Conservation (phyloP, 495 filamentous ascomycete genomes). For the Aspergillus coremiiformis region DNA sequence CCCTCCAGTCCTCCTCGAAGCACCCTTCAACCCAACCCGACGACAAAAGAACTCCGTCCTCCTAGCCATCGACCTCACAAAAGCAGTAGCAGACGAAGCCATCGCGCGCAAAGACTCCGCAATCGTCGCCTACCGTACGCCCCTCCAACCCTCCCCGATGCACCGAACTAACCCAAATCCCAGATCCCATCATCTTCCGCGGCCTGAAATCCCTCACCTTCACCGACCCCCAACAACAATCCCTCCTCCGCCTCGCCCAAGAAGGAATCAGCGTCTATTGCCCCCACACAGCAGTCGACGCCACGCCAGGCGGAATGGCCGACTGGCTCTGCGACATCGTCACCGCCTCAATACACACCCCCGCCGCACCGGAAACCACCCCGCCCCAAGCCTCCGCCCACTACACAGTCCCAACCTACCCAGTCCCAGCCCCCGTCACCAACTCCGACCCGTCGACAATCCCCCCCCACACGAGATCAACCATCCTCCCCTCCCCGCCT, state of each 20-base stretch:
- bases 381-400: slow-evolving; percentile 19
- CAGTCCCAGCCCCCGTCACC: slow-evolving; percentile 22
- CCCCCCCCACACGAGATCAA: slow-evolving; percentile 41
- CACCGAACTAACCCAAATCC: slow-evolving; percentile 1
- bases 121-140: slow-evolving; percentile 82
- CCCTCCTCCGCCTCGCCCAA: slow-evolving; percentile 72
- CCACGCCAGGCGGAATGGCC: slow-evolving; percentile 75
- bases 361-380: too few relatives aligned
- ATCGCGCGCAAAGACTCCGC: slow-evolving; percentile 66
- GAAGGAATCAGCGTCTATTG: slow-evolving; percentile 92
- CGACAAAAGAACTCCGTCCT: slow-evolving; percentile 68
- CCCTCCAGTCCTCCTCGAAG: slow-evolving; percentile 63
- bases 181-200: slow-evolving; percentile 94
- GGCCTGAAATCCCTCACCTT: slow-evolving; percentile 82
- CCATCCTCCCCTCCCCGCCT: slow-evolving; percentile 44
- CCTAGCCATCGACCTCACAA: slow-evolving; percentile 86
- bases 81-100: slow-evolving; percentile 84
- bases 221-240: slow-evolving; percentile 76
- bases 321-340: slow-evolving; percentile 94
- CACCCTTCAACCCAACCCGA: slow-evolving; percentile 53
- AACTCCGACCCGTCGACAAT: slow-evolving; percentile 9
- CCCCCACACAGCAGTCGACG: slow-evolving; percentile 91
- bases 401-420: slow-evolving; percentile 40
- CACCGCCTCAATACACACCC: slow-evolving; percentile 44
- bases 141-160: neutral